Conservation (phyloP, 2,329 filamentous ascomycete genomes). For the Pestalotiopsis sp. region DNA sequence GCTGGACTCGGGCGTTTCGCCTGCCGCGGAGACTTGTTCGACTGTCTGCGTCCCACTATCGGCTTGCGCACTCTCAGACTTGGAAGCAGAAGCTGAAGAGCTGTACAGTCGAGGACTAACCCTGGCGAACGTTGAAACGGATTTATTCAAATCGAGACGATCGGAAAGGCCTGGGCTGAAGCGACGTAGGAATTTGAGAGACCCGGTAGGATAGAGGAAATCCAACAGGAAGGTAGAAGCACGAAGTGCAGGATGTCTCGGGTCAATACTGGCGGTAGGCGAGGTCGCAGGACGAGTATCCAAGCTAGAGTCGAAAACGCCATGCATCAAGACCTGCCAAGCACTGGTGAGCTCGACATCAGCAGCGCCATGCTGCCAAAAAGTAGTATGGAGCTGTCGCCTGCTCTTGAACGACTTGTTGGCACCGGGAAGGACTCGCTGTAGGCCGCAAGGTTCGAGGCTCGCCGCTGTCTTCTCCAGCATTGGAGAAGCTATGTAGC, state of each 20-base stretch:
- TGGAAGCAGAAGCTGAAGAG: slow-evolving; percentile 22
- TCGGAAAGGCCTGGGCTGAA: slow-evolving; percentile 24
- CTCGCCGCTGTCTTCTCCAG: slow-evolving; percentile 60
- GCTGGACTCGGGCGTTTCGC: not conserved
- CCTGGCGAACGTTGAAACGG: slow-evolving; percentile 23
- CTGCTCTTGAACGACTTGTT: slow-evolving; percentile 40
- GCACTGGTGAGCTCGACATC: slow-evolving; percentile 49
- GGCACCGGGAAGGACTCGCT: slow-evolving; percentile 50
- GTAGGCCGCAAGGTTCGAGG: slow-evolving; percentile 59
- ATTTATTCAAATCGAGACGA: slow-evolving; percentile 30
- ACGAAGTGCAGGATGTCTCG: slow-evolving; percentile 34
- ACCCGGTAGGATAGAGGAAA: slow-evolving; percentile 56
- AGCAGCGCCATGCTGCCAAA: slow-evolving; percentile 58
- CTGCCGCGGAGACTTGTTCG: not conserved
- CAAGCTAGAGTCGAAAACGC: slow-evolving; percentile 26
- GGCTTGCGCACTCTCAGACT: not conserved
- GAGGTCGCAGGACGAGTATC: slow-evolving; percentile 9
- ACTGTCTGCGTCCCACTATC: not conserved
- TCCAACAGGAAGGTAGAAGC: slow-evolving; percentile 57
- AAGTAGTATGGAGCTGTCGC: slow-evolving; percentile 50
- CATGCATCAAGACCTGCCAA: slow-evolving; percentile 42
- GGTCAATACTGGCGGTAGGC: slow-evolving; percentile 12
- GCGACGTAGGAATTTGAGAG: slow-evolving; percentile 45
- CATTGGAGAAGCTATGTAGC: slow-evolving; percentile 42
- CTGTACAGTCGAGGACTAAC: slow-evolving; percentile 28